These are phyloP conservation scores for Calycina marina DNA, from an alignment of 2,329 filamentous ascomycete species.

Conservation along the genomic window DNA sequence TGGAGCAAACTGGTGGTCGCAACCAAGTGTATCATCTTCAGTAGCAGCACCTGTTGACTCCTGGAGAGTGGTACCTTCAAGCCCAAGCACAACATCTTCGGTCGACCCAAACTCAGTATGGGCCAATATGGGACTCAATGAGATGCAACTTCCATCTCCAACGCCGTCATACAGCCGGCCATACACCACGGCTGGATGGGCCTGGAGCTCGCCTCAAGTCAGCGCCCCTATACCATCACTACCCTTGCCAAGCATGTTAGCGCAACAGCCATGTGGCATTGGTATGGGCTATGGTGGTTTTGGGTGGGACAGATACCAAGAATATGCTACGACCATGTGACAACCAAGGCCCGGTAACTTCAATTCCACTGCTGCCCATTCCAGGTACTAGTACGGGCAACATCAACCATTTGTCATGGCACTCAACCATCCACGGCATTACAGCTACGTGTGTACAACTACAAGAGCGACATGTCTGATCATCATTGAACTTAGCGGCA, in stretches of 20 bases:
- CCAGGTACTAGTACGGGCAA: constrained; percentile 27
- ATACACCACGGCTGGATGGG: constrained; percentile 57
- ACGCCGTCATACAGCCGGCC: constrained; percentile 69
- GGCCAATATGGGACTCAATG: constrained; percentile 62
- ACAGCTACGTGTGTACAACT: background rate
- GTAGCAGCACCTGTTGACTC: constrained; percentile 63
- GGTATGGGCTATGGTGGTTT: constrained; percentile 64
- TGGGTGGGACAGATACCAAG: constrained; percentile 74
- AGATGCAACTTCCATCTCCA: constrained; percentile 63
- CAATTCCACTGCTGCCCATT: constrained; percentile 34
- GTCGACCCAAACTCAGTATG: constrained; percentile 64
- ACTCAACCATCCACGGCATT: constrained; percentile 1
- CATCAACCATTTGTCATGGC: constrained; percentile 11
- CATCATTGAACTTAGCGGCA: constrained; percentile 21
- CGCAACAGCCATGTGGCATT: constrained; percentile 69
- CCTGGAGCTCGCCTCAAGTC: constrained; percentile 67
- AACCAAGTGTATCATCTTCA: constrained; percentile 47
- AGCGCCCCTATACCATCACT: constrained; percentile 61
- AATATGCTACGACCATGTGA: constrained; percentile 82
- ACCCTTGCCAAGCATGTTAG: constrained; percentile 74
- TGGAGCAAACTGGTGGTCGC: constrained; percentile 67
- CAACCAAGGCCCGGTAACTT: constrained; percentile 33
- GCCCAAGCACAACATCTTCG: constrained; percentile 60
- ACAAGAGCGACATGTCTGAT: too few relatives aligned
- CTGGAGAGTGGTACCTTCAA: constrained; percentile 86